Percentiles rank a stretch among this genome's conserved stretches.
Conservation (phyloP, 306 rosid genomes). For the Quercus glauca region DNA sequence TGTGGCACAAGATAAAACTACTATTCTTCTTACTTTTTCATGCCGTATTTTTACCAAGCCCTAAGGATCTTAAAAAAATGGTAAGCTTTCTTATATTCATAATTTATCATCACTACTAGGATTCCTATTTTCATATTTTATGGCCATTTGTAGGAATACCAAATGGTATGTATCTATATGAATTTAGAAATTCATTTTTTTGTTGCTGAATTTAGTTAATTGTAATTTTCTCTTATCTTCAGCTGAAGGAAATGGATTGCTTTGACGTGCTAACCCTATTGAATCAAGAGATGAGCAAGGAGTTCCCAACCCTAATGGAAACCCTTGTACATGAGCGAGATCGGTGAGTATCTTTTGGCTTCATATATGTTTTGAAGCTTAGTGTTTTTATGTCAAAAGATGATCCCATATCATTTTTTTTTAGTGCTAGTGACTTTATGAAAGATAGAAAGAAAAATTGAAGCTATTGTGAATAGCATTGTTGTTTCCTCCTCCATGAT, state of each 20-base stretch:
- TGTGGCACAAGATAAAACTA: slow-evolving; percentile 84
- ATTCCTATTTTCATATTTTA: background rate
- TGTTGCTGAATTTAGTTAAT: slow-evolving; percentile 9
- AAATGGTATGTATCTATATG: background rate
- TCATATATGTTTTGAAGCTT: slow-evolving; percentile 6
- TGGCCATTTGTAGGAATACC: background rate
- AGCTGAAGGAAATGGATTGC: slow-evolving; percentile 91
- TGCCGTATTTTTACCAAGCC: slow-evolving; percentile 76
- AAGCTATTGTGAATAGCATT: background rate
- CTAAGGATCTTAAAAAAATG: slow-evolving; percentile 78
- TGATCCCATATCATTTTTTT: background rate
- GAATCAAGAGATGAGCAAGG: slow-evolving; percentile 88
- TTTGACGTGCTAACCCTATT: slow-evolving; percentile 86
- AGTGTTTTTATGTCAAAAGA: slow-evolving; percentile 15
- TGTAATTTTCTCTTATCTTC: slow-evolving; percentile 33
- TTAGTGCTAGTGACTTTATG: background rate
- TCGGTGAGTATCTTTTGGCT: slow-evolving; percentile 53
- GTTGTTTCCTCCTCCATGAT: background rate
- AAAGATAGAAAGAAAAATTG: background rate
- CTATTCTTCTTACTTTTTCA: slow-evolving; percentile 64
- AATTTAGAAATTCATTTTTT: background rate
- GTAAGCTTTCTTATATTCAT: slow-evolving; percentile 36
- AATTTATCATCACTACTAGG: slow-evolving; percentile 7
- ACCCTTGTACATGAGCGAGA: slow-evolving; percentile 95
- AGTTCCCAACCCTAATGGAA: slow-evolving; percentile 92